Evolutionary conservation across 2,329 filamentous ascomycete genomes (phyloP).

Genomic region (Fusarium sublunatum): DNA sequence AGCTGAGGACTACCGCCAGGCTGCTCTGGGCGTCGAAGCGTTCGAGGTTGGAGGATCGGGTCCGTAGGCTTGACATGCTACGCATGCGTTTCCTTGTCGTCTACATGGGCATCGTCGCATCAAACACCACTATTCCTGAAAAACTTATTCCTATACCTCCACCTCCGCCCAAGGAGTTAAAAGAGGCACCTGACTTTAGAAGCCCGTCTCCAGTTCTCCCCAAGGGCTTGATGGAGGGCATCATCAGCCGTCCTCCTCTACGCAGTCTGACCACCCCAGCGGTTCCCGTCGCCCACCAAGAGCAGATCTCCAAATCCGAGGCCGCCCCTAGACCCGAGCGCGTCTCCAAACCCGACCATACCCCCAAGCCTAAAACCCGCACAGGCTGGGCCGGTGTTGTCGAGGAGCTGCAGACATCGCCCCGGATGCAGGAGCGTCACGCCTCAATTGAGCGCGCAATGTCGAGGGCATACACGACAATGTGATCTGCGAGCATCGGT

Average conservation of each 20-base stretch:
- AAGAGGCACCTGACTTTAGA: conserved; percentile 50
- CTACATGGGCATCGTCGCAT: conserved; percentile 69
- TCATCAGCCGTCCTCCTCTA: conserved; percentile 60
- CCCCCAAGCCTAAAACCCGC: conserved; percentile 42
- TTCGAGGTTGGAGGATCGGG: conserved; percentile 65
- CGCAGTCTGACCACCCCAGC: conserved; percentile 64
- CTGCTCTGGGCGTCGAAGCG: conserved; percentile 69
- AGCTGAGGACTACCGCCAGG: conserved; percentile 61
- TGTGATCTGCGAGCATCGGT: conserved; percentile 34
- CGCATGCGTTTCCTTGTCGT: conserved; percentile 73
- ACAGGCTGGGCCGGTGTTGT: conserved; percentile 72
- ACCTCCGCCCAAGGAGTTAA: conserved; percentile 49
- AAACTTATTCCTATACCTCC: conserved; percentile 48
- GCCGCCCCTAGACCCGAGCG: not conserved
- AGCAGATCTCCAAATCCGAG: conserved; percentile 59
- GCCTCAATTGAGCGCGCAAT: conserved; percentile 71
- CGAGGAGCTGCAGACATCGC: conserved; percentile 70
- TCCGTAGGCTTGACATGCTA: conserved; percentile 69
- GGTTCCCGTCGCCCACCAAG: conserved; percentile 62
- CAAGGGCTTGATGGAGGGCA: conserved; percentile 57
- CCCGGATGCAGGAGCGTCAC: conserved; percentile 69
- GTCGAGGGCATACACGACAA: conserved; percentile 51
- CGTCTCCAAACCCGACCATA: conserved; percentile 56
- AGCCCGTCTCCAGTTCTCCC: conserved; percentile 51
- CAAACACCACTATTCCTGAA: conserved; percentile 47